Base-by-base conservation (phyloP, 2,329 filamentous ascomycete species). In the Monosporascus cannonballus region DNA sequence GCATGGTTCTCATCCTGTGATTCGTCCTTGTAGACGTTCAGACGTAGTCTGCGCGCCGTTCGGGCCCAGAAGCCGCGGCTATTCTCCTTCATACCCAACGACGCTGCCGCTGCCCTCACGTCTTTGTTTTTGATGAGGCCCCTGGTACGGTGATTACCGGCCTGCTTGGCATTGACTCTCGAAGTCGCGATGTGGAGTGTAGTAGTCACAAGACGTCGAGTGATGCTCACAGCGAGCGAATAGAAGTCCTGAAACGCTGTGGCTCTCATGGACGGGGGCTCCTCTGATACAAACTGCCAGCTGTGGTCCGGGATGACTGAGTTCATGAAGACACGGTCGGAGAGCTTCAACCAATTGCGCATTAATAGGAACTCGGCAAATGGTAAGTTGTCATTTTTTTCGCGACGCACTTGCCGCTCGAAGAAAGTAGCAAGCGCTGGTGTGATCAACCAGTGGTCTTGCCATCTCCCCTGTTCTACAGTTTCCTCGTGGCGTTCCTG, bases 221-320 rank as follows among this genome's bases (percentile, higher is more conserved):
- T 92, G 15, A 94, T 59, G 50, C 80, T 87, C 1, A 87, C 67
- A 0, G 80, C 75, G 2, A 96, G 69, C 8, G 80, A 80, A 62
- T 91, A 78, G 45, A 96, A 86, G 60, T 94, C 89, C 5, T 81
- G 77, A n/a, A 95, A 77, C 0, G 88, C 84, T 2, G 89, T 91
- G 6, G 84, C 80, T 59, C 87, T 84, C 22, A 96, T 81, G 0
- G 86, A 83, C 0, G 91, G 91, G 3, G 74, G 74, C 52, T 81
- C 76, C n/a, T 79, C 76, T 20, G 78, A 76, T 7, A 88, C 61
- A 39, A 73, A 75, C 36, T 72, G 74, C 89, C 89, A 95, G 64
- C 89, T 91, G 51, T 81, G 77, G 51, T 83, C 80, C 14, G 76
- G 71, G 42, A 79, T 73, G 2, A 73, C 67, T 14, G 78, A 77